These are phyloP conservation scores for Ramalina intermedia DNA, from an alignment of 495 filamentous ascomycete genomes.

Conservation along the genomic window DNA sequence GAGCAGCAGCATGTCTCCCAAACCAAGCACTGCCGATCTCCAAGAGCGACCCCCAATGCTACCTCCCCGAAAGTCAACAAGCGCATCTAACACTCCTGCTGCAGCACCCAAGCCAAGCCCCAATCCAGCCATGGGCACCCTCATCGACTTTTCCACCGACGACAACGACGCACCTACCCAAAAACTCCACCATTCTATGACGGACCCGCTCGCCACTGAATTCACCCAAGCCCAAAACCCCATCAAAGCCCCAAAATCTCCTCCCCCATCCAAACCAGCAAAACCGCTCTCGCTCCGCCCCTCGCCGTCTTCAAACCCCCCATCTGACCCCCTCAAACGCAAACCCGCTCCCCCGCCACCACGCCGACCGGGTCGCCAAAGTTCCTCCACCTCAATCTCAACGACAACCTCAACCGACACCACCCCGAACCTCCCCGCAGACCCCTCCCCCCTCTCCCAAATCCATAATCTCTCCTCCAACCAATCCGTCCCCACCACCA, in stretches of 20 bases:
- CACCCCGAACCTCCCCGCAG: slow-evolving; percentile 7
- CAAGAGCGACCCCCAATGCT: slow-evolving; percentile 16
- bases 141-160: slow-evolving; percentile 40
- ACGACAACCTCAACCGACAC: not conserved
- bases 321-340: slow-evolving; percentile 20
- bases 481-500: slow-evolving; percentile 6
- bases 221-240: slow-evolving; percentile 7
- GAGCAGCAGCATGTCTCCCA: slow-evolving; percentile 7
- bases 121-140: slow-evolving; percentile 33
- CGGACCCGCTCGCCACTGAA: slow-evolving; percentile 14
- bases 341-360: slow-evolving; percentile 33
- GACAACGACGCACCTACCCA: slow-evolving; percentile 33
- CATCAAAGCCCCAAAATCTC: slow-evolving; percentile 1
- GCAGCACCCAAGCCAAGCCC: slow-evolving; percentile 14
- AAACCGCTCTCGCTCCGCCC: slow-evolving; percentile 31
- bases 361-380: slow-evolving; percentile 22
- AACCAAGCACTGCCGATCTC: slow-evolving; percentile 11
- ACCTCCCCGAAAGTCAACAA: slow-evolving; percentile 16
- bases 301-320: not conserved
- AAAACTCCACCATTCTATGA: slow-evolving; percentile 20
- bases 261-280: slow-evolving; percentile 51
- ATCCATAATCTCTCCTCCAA: slow-evolving; percentile 12
- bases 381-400: slow-evolving; percentile 4
- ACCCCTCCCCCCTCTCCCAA: slow-evolving; percentile 16
- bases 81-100: slow-evolving; percentile 1